Percentiles rank a stretch among this genome's conserved stretches.
These are phyloP conservation scores for Lepiota subincarnata DNA, from an alignment of 768 basidiomycete species.

Conservation along the genomic window DNA sequence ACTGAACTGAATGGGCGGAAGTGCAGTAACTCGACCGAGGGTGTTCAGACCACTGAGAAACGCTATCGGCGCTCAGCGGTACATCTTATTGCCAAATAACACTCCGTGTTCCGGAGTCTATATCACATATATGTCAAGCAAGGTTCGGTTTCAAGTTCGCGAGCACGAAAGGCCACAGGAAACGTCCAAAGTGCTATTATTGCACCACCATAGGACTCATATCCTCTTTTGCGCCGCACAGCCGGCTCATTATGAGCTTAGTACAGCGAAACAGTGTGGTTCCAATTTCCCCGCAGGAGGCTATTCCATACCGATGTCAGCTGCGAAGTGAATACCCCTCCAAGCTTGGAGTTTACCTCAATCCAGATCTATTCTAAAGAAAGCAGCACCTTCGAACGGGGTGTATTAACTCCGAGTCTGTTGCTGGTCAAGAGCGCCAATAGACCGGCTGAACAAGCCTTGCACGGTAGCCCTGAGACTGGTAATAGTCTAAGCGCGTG, in stretches of 20 bases:
- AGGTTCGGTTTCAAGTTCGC: constrained; percentile 1
- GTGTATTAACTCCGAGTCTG: too few relatives aligned
- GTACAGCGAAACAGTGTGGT: not conserved
- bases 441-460: too few relatives aligned
- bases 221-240: constrained; percentile 1
- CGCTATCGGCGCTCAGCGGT: not conserved
- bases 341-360: not conserved
- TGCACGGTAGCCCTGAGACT: too few relatives aligned
- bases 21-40: too few relatives aligned
- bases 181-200: not conserved
- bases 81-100: not conserved
- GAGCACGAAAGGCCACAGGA: not conserved
- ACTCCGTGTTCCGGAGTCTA: not conserved
- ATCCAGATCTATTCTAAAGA: not conserved
- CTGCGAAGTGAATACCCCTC: not conserved
- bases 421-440: too few relatives aligned
- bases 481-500: too few relatives aligned
- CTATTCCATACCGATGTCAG: not conserved
- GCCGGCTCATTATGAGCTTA: not conserved
- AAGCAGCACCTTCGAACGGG: too few relatives aligned
- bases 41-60: too few relatives aligned
- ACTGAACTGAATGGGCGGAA: not conserved
- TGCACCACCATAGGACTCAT: not conserved
- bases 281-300: not conserved
- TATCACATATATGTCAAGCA: constrained; percentile 4